Base-by-base conservation (phyloP, 257 asterid species). In the Ilex asprella region DNA sequence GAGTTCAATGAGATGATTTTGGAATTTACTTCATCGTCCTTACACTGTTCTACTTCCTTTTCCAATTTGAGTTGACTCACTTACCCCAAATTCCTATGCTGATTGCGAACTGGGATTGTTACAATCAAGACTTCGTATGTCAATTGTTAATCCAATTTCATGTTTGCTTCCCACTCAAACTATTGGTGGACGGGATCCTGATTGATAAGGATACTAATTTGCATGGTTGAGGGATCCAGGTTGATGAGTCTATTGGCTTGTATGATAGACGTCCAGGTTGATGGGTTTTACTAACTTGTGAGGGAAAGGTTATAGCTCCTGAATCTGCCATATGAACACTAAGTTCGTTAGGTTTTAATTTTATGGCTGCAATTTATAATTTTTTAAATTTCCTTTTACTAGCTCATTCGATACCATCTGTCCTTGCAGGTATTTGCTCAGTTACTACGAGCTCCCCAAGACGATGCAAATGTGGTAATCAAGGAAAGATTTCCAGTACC, bases 401-500 rank as follows among this genome's bases (percentile, higher is more conserved):
- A 14, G 13, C 52, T 46, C n/a, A 46, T 14, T 46, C 10, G 13
- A 7, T 46, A 46, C 13, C 13, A 55, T 13, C 16, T 64, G 44
- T 65, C 70, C 53, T 76, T 78, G 57, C 74, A 93, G 99, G 95
- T 91, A 65, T 93, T 93, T 57, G 88, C 95, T 58, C 83, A 79
- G 65, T 78, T 93, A 79, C 84, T 93, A 68, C 83, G 75, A 81
- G 83, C 87, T 76, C 99, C 99, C 30, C 84, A 73, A 49, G 94
- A 82, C 47, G 99, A 93, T 59, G 81, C 94, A 12, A 88, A 87
- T 67, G 67, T 81, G 54, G 84, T 89, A 52, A 64, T 79, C 49
- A 80, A 46, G 59, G 99, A 93, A 57, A 84, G 97, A 73, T 93
- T 93, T 76, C 99, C 99, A 35, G 97, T 85, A 56, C 96, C 99